These are phyloP conservation scores for Sclerotinia subarctica DNA, from an alignment of 2,329 filamentous ascomycete species.

Conservation along the genomic window DNA sequence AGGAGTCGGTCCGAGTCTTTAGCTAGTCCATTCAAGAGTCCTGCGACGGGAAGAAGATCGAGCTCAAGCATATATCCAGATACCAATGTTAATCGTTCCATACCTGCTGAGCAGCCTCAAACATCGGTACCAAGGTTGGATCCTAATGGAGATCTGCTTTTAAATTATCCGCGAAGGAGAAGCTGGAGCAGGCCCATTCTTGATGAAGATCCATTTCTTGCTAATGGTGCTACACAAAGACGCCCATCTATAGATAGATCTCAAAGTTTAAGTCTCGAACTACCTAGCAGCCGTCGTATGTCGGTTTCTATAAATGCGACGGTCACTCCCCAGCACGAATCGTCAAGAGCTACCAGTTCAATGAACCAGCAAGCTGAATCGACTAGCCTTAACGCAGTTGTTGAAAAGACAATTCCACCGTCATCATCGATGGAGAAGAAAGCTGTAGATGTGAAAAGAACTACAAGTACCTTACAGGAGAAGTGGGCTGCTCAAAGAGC, in stretches of 20 bases:
- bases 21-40: conserved; percentile 39
- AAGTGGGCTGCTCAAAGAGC: conserved; percentile 33
- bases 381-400: not conserved
- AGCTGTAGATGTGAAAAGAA: conserved; percentile 25
- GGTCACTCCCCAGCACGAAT: conserved; percentile 7
- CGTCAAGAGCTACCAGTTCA: not conserved
- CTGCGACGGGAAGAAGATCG: conserved; percentile 30
- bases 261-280: conserved; percentile 5
- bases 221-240: conserved; percentile 12
- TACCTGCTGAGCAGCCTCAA: conserved; percentile 21
- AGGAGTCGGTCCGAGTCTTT: conserved; percentile 37
- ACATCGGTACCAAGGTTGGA: conserved; percentile 29
- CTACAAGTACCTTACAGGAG: conserved; percentile 23
- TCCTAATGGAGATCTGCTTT: conserved; percentile 26
- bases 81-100: conserved; percentile 16
- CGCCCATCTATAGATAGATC: conserved; percentile 8
- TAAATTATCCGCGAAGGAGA: conserved; percentile 22
- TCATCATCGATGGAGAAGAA: conserved; percentile 32
- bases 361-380: not conserved
- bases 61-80: conserved; percentile 29
- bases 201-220: conserved; percentile 34
- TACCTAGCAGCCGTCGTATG: conserved; percentile 17
- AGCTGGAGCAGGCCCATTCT: conserved; percentile 21
- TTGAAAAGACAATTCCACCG: not conserved
- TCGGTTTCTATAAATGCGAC: conserved; percentile 6